These are phyloP conservation scores for Ceratobasidium theobromae DNA, from an alignment of 1,284 basidiomycete genomes.

Conservation along the genomic window DNA sequence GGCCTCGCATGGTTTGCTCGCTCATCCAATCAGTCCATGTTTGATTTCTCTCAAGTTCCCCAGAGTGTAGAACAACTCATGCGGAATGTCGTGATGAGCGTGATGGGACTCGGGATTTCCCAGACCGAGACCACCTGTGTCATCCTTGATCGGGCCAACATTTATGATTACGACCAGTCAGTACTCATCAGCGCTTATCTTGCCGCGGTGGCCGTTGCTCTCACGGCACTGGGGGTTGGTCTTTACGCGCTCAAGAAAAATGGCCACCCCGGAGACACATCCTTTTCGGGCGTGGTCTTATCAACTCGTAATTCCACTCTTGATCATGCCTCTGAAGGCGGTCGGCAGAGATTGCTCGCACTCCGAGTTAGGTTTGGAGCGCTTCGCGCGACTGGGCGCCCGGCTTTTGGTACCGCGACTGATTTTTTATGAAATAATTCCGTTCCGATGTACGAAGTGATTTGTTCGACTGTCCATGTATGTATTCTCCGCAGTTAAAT, in stretches of 20 bases:
- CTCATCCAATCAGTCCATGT: constrained; percentile 4
- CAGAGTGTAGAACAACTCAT: constrained; percentile 10
- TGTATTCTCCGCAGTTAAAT: too few species aligned
- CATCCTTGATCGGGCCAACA: background rate
- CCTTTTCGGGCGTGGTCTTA: constrained; percentile 14
- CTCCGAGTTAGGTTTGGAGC: constrained; percentile 12
- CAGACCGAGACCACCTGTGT: background rate
- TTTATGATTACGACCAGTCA: constrained; percentile 12
- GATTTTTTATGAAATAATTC: background rate
- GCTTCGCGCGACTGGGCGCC: background rate
- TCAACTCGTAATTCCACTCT: constrained; percentile 26
- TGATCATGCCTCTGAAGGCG: constrained; percentile 24
- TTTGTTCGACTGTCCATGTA: background rate
- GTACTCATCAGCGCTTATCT: background rate
- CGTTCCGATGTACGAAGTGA: background rate
- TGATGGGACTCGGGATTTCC: background rate
- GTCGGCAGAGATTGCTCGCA: constrained; percentile 3
- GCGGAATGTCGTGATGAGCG: background rate
- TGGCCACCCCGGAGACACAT: constrained; percentile 20
- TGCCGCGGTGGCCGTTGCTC: background rate
- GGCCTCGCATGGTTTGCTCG: constrained; percentile 5
- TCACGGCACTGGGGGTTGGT: constrained; percentile 1
- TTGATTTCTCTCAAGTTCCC: background rate
- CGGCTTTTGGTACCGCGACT: constrained; percentile 2
- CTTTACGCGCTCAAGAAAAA: constrained; percentile 15